Percentiles rank a stretch among this genome's conserved stretches.
These are phyloP conservation scores for Penicillium macrosclerotiorum DNA, from an alignment of 495 filamentous ascomycete genomes.

Conservation along the genomic window DNA sequence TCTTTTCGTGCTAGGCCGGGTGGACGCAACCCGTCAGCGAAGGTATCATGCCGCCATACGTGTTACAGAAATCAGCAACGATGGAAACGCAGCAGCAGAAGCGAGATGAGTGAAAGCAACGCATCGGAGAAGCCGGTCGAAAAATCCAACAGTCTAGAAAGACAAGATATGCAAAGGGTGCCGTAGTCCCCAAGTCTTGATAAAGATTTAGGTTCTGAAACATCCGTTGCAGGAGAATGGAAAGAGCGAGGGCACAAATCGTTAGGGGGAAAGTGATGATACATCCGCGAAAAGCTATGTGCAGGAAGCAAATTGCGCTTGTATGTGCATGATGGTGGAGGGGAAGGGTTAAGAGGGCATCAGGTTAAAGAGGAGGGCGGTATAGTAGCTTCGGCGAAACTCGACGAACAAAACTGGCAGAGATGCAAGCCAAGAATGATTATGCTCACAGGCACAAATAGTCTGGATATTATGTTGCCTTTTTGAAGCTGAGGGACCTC, in stretches of 20 bases:
- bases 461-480: slow-evolving; percentile 16
- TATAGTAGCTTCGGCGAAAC: slow-evolving; percentile 25
- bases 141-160: slow-evolving; percentile 20
- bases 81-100: slow-evolving; percentile 4
- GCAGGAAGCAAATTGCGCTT: slow-evolving; percentile 25
- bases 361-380: slow-evolving; percentile 8
- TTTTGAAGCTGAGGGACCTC: slow-evolving; percentile 31
- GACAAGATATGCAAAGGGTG: no score
- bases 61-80: slow-evolving; percentile 19
- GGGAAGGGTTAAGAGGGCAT: slow-evolving; percentile 5
- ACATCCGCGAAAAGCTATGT: slow-evolving; percentile 40
- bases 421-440: slow-evolving; percentile 19
- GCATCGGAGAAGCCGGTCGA: no score
- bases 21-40: slow-evolving; percentile 12
- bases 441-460: slow-evolving; percentile 16
- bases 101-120: slow-evolving; percentile 14
- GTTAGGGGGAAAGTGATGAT: slow-evolving; percentile 32
- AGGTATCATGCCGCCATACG: slow-evolving; percentile 27
- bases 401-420: slow-evolving; percentile 4
- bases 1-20: slow-evolving; percentile 24
- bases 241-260: slow-evolving; percentile 9
- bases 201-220: background rate
- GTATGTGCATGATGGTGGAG: slow-evolving; percentile 24
- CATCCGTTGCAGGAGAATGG: slow-evolving; percentile 12
- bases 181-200: no score